Base-by-base conservation (phyloP, 208 protist genomes). In the Trichomonas tenax region DNA sequence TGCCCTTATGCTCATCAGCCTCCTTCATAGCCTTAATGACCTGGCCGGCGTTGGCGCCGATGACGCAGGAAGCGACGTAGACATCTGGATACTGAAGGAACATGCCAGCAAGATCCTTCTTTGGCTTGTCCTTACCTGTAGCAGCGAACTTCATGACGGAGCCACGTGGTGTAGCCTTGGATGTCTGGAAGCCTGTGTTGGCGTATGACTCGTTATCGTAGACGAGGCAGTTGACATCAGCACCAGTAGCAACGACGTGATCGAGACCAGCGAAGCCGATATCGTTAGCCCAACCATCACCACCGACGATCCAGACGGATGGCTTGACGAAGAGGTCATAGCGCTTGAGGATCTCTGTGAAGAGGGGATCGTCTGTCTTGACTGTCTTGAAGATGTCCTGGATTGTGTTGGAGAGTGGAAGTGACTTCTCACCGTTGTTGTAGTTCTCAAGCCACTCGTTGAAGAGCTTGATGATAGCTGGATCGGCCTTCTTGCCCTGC, bases 271-370 rank as follows among this genome's bases (percentile, higher is more conserved):
- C 96, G 84, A 89, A 98, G n/a, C 97, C 97, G 41, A 98, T 98
- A 96, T 98, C 97, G 96, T 97, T 97, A 26, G 97, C 97, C 97
- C 97, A 98, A 34, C 97, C 97, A 96, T 98, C 97, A 46, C 97
- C 97, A 40, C 97, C 97, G 38, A 98, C 96, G 49, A 98, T 97
- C 97, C 96, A 98, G 41, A 97, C 72, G 0, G 86, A 97, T 45
- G 0, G 45, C n/a, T 97, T 95, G 26, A 40, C 9, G 26, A 97
- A 44, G 44, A 96, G 51, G 63, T 97, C 49, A 41, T 96, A 81
- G 0, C 86, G 3, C 36, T 95, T 63, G 17, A 34, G 11, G 31
- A 95, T 63, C 31, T 95, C 45, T 17, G 4, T 31, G 23, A 72
- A 36, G 17, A 17, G n/a, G 6, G 4, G 17, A 34, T 9, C 4